These are phyloP conservation scores for Mycena sp. DNA, from an alignment of 1,284 basidiomycete genomes.

Conservation along the genomic window DNA sequence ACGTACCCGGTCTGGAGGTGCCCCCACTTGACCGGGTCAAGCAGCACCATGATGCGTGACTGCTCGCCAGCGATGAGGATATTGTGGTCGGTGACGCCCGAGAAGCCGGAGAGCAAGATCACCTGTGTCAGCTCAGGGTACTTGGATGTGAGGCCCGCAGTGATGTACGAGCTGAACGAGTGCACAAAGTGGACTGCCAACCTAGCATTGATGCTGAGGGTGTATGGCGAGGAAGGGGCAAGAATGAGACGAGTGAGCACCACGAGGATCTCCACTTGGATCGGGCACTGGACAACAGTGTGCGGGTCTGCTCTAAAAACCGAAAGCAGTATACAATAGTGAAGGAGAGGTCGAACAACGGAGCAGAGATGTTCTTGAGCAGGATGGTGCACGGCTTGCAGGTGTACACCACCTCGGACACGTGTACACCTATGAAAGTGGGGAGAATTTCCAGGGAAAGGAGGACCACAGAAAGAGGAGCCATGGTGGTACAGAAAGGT, in stretches of 20 bases:
- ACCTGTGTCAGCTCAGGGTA: slow-evolving; percentile 11
- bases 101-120: slow-evolving; percentile 20
- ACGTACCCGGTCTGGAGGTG: slow-evolving; percentile 9
- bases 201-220: neutral
- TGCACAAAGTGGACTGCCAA: slow-evolving; percentile 18
- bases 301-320: slow-evolving; percentile 18
- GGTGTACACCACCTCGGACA: too few relatives aligned
- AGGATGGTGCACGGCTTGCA: too few relatives aligned
- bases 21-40: slow-evolving; percentile 9
- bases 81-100: slow-evolving; percentile 15
- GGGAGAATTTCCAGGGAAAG: too few relatives aligned
- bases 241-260: slow-evolving; percentile 13
- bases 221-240: neutral
- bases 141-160: slow-evolving; percentile 10
- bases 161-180: slow-evolving; percentile 16
- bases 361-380: too few relatives aligned
- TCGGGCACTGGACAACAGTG: slow-evolving; percentile 18
- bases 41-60: slow-evolving; percentile 10
- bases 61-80: slow-evolving; percentile 21
- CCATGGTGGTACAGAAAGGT: too few relatives aligned
- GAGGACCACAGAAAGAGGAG: too few relatives aligned
- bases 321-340: neutral
- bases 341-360: too few relatives aligned
- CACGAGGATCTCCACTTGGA: slow-evolving; percentile 21
- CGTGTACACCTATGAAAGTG: too few relatives aligned